Evolutionary conservation across 139 green algal species (phyloP).

Genomic region (Astrephomene gubernaculifera): DNA sequence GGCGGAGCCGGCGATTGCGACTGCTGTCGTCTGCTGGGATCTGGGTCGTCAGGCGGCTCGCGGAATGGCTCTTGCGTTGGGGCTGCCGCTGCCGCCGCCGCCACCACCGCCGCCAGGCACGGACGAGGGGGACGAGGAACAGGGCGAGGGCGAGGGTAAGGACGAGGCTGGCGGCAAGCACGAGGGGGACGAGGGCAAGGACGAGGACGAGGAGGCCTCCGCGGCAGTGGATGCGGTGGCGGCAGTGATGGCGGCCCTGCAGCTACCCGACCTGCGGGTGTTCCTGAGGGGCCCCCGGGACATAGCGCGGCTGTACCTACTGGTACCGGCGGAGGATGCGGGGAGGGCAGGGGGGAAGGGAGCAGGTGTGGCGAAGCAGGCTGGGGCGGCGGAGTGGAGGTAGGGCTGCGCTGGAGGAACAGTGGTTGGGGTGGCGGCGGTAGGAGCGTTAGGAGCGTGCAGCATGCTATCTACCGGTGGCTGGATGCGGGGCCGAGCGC

Average conservation of each 20-base stretch:
- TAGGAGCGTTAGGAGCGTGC: no score
- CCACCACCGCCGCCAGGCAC: no score
- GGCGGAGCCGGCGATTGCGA: neutral
- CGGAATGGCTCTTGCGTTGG: conserved; percentile 13
- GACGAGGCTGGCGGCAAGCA: no score
- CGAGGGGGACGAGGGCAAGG: neutral
- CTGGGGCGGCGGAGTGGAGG: no score
- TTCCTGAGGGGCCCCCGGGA: neutral
- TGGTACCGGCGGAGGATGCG: neutral
- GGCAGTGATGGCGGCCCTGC: neutral
- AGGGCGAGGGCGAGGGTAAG: neutral
- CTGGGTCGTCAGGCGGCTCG: conserved; percentile 14
- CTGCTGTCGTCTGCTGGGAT: neutral
- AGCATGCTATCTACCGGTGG: no score
- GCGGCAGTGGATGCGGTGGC: no score
- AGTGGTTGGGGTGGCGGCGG: no score
- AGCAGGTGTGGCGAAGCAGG: no score
- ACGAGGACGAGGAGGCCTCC: neutral
- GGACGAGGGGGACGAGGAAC: neutral
- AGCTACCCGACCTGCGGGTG: conserved; percentile 15
- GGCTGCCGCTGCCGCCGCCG: neutral
- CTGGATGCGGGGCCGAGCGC: no score
- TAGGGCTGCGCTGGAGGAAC: no score
- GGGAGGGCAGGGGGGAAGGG: no score
- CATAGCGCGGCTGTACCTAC: conserved; percentile 10